Base-by-base conservation (phyloP, 805 yeast species). In the Metschnikowia henanensis region DNA sequence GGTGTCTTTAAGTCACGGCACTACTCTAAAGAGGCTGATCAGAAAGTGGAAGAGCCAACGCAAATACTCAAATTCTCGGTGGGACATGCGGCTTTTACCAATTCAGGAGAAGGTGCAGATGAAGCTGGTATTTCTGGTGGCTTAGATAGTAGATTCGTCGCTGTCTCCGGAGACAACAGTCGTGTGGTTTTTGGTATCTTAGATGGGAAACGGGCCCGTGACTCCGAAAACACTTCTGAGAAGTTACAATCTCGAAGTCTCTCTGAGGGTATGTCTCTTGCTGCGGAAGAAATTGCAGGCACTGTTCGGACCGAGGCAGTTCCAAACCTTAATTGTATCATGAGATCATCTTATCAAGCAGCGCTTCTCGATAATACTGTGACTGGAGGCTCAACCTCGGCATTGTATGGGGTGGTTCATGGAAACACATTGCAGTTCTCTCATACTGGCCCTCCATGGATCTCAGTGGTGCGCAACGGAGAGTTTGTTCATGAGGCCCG, bases 61-160 rank as follows among this genome's bases (percentile, higher is more conserved):
- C 13, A 31, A 8, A 3, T n/a, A n/a, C n/a, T n/a, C n/a, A n/a
- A n/a, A 2, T 32, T 19, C 15, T 12, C 18, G 3, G 9, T 32
- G 10, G 35, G 35, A 7, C 35, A 32, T n/a, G 23, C 40, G 13
- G 33, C 40, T 29, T 37, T 26, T 30, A 37, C 40, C 3, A 20
- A 29, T 13, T 25, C 34, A 6, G 28, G 15, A 13, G 22, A 15
- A 3, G 33, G 29, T 4, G 21, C 19, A 20, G 29, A 29, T 16
- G 16, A 26, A 4, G 3, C 25, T 15, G 21, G 29, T 13, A 13
- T 15, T 4, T 25, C n/a, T 13, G 29, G 40, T n/a, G 40, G 40
- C 6, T 6, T 29, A 12, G 40, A 37, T 13, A 16, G 20, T 22
- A 20, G 20, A 4, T 37, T 37, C 20, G 19, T 37, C 3, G 13